Evolutionary conservation across 331 rosid species (phyloP).

Genomic region (Malus hybrid): DNA sequence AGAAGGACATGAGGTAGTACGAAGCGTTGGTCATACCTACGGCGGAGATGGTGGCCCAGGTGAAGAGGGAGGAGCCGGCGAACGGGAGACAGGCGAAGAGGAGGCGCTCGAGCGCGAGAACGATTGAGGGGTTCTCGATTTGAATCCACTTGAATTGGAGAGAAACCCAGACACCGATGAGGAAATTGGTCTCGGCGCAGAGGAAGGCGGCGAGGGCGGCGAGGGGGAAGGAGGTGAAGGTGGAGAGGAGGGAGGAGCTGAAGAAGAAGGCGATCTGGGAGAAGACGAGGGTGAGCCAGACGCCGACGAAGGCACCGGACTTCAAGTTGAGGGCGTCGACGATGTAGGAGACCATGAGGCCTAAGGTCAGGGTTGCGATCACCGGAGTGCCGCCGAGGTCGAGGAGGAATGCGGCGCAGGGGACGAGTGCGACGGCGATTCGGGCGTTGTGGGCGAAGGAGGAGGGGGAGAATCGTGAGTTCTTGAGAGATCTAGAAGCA

Average conservation of each 20-base stretch:
- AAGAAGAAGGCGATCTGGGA: constrained; percentile 76
- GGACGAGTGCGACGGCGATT: constrained; percentile 66
- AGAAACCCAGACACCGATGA: constrained; percentile 78
- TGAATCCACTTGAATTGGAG: constrained; percentile 85
- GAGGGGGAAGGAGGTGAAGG: constrained; percentile 51
- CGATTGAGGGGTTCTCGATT: constrained; percentile 73
- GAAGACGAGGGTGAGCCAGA: constrained; percentile 65
- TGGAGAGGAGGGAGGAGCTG: constrained; percentile 31
- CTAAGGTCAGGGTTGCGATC: constrained; percentile 53
- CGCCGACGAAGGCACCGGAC: constrained; percentile 69
- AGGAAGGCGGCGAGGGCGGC: constrained; percentile 61
- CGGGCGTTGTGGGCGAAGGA: constrained; percentile 53
- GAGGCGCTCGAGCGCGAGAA: constrained; percentile 75
- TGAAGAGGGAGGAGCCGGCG: constrained; percentile 58
- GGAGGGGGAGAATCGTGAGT: constrained; percentile 43
- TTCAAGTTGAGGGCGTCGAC: constrained; percentile 73
- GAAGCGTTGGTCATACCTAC: constrained; percentile 67
- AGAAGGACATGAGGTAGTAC: constrained; percentile 62
- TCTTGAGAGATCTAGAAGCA: constrained; percentile 68
- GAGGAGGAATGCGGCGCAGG: constrained; percentile 75
- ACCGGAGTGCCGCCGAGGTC: constrained; percentile 89
- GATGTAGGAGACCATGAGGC: constrained; percentile 90
- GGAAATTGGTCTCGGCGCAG: constrained; percentile 68
- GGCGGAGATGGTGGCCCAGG: constrained; percentile 81
- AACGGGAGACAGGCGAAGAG: constrained; percentile 72